Percentiles rank a stretch among this genome's conserved stretches.
These are phyloP conservation scores for Penicillium maclennaniae DNA, from an alignment of 495 filamentous ascomycete species.

Conservation along the genomic window DNA sequence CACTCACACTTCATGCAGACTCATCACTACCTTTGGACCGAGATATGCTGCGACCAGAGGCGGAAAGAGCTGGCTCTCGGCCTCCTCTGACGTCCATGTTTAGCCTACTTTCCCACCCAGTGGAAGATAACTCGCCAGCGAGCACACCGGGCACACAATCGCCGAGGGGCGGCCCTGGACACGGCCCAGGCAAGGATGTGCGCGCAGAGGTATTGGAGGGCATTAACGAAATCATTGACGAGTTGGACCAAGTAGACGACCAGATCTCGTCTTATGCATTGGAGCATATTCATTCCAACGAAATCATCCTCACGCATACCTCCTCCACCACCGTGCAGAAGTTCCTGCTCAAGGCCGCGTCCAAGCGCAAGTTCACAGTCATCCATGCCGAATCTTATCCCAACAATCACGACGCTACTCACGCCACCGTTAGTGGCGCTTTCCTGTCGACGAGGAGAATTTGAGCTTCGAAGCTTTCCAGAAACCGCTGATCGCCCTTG, in stretches of 20 bases:
- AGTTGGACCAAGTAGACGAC: conserved; percentile 81
- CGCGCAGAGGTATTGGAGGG: conserved; percentile 86
- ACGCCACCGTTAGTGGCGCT: conserved; percentile 55
- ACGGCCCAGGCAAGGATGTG: conserved; percentile 53
- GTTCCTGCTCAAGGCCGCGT: conserved; percentile 78
- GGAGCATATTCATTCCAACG: conserved; percentile 85
- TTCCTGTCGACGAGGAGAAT: conserved; percentile 41
- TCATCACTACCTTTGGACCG: conserved; percentile 30
- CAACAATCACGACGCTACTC: conserved; percentile 60
- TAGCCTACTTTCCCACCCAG: conserved; percentile 68
- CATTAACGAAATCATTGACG: conserved; percentile 87
- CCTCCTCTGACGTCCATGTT: conserved; percentile 74
- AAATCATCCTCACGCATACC: conserved; percentile 80
- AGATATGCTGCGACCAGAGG: conserved; percentile 33
- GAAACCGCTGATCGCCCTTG: conserved; percentile 70
- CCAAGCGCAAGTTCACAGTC: conserved; percentile 83
- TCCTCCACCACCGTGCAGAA: conserved; percentile 78
- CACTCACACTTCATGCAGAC: conserved; percentile 26
- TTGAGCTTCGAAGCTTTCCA: conserved; percentile 56
- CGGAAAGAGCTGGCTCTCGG: conserved; percentile 41
- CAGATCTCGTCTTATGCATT: conserved; percentile 82
- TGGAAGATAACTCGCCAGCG: conserved; percentile 41
- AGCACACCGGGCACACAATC: conserved; percentile 43
- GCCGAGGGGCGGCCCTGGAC: conserved; percentile 32
- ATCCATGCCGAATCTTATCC: conserved; percentile 71